Conservation (phyloP, 1,139 yeast genomes). For the Chernovozyma sophiae-reginae region DNA sequence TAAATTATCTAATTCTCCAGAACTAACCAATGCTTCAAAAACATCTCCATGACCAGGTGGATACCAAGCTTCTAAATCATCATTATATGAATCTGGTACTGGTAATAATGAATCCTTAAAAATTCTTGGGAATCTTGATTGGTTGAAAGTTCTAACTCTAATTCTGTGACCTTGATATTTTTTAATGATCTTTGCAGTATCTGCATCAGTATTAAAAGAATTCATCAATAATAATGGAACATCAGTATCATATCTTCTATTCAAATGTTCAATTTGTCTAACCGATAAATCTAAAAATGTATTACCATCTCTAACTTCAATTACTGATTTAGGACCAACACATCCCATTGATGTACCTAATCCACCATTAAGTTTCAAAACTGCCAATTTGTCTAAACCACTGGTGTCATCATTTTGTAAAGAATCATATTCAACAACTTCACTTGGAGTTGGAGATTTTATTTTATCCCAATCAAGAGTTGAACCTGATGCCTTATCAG, state of each 20-base stretch:
- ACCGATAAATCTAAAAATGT: slow-evolving; percentile 92
- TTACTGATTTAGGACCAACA: slow-evolving; percentile 97
- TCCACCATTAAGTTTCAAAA: slow-evolving; percentile 94
- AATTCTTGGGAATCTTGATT: slow-evolving; percentile 94
- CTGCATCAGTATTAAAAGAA: slow-evolving; percentile 96
- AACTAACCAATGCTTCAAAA: slow-evolving; percentile 82
- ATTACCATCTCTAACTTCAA: slow-evolving; percentile 98
- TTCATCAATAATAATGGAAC: slow-evolving; percentile 97
- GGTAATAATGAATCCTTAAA: slow-evolving; percentile 92
- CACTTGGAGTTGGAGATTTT: slow-evolving; percentile 81
- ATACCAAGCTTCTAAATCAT: slow-evolving; percentile 84
- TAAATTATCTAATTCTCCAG: slow-evolving; percentile 89
- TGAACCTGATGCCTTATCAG: slow-evolving; percentile 83
- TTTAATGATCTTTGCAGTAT: slow-evolving; percentile 91
- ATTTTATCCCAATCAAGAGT: slow-evolving; percentile 94
- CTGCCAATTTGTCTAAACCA: slow-evolving; percentile 83
- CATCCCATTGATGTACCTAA: slow-evolving; percentile 99
- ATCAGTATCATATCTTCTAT: slow-evolving; percentile 85
- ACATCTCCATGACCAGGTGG: slow-evolving; percentile 99
- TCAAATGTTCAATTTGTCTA: slow-evolving; percentile 93
- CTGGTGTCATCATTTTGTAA: slow-evolving; percentile 36
- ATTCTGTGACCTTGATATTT: slow-evolving; percentile 97
- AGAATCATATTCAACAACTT: slow-evolving; percentile 74
- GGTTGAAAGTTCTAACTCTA: slow-evolving; percentile 93
- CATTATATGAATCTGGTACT: slow-evolving; percentile 76